Base-by-base conservation (phyloP, 208 protist species). In the Trypanosoma melophagium region DNA sequence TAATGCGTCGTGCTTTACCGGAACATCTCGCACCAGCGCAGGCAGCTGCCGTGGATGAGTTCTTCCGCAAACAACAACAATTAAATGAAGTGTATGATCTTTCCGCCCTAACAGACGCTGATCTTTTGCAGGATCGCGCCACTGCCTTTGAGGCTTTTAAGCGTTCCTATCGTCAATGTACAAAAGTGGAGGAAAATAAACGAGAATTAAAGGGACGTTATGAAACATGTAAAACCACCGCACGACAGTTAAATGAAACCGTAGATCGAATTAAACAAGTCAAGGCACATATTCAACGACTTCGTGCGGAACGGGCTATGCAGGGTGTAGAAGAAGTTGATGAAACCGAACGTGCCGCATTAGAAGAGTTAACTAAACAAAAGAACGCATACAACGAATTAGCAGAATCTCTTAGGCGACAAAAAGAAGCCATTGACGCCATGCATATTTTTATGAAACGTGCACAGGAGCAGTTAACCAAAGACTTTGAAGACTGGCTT, bases 401-500 rank as follows among this genome's bases (percentile, higher is more conserved):
- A 7, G 82, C 78, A 0, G 61, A 63, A 7, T 66, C 71, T 31
- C 70, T 96, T 40, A 68, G 79, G 4, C 51, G 59, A 28, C 84
- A 91, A 58, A 96, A 95, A 77, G 89, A 94, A 58, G 77, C 81
- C 5, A 91, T 94, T 54, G 92, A 96, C 42, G 77, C 80, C 50
- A 93, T 96, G 83, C 87, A 96, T 52, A 60, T 81, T 4, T 94
- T 92, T 60, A 79, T 96, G 77, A 92, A 92, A 71, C 86, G 83
- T 28, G 69, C 89, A 21, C 85, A 92, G 71, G 92, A 93, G 44
- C 80, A 94, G 65, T 69, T 96, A 9, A 84, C 84, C 41, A 68
- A 76, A 38, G 89, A 94, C 70, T 96, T 95, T 74, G 89, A 96
- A 65, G 77, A 84, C 42, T 96, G 92, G 92, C 81, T 96, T 45